Percentiles rank a stretch among this genome's conserved stretches.
These are phyloP conservation scores for Speleostelium caveatum DNA, from an alignment of 78 protist species.

Conservation along the genomic window DNA sequence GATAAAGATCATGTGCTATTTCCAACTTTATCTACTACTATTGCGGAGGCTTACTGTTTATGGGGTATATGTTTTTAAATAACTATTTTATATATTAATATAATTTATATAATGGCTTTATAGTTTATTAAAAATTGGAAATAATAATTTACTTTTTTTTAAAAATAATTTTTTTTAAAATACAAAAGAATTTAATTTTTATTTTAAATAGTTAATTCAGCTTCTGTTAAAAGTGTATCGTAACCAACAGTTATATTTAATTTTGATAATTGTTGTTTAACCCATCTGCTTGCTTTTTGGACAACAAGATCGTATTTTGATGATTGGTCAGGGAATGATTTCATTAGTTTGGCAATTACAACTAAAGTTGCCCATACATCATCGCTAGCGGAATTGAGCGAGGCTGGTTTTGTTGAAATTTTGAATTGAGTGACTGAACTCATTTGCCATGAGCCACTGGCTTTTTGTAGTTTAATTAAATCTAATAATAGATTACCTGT, in stretches of 20 bases:
- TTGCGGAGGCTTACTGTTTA: too few relatives aligned
- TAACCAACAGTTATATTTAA: neutral
- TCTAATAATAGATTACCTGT: conserved; percentile 8
- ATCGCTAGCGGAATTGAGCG: neutral
- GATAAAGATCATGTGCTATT: too few relatives aligned
- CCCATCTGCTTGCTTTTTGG: conserved; percentile 40
- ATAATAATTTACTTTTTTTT: too few relatives aligned
- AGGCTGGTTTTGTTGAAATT: neutral
- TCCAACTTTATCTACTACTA: too few relatives aligned
- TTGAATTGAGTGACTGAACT: neutral
- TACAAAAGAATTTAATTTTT: too few relatives aligned
- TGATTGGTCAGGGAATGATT: conserved; percentile 7
- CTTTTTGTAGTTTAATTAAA: conserved; percentile 35
- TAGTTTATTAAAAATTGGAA: too few relatives aligned
- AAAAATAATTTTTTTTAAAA: too few relatives aligned
- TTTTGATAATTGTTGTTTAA: conserved; percentile 22
- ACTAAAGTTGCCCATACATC: conserved; percentile 43
- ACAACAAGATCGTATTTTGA: conserved; percentile 24
- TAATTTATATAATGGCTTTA: too few relatives aligned
- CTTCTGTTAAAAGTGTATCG: neutral
- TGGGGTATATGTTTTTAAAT: too few relatives aligned
- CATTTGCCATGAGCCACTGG: conserved; percentile 49
- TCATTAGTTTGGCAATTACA: conserved; percentile 18
- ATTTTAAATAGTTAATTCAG: neutral
- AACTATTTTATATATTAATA: too few relatives aligned